Evolutionary conservation across 192 early-diverging fungal species (phyloP).

Genomic region (Linderina pennispora): DNA sequence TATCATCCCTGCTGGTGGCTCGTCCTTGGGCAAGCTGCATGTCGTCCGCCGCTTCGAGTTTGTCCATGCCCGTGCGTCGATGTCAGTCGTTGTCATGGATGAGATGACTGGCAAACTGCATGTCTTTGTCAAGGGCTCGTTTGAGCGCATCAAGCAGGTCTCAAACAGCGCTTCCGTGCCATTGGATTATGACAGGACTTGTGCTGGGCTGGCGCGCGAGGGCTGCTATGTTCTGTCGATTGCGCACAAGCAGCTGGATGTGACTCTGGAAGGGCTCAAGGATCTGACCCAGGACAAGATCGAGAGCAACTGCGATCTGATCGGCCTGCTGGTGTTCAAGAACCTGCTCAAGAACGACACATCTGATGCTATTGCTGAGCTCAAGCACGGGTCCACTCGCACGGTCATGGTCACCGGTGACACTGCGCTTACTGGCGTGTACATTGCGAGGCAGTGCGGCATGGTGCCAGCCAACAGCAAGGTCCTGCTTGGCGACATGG

Average conservation of each 20-base stretch:
- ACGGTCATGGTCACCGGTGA: constrained; percentile 84
- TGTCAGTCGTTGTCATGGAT: constrained; percentile 61
- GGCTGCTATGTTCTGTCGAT: constrained; percentile 75
- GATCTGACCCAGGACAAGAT: constrained; percentile 51
- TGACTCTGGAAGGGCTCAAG: constrained; percentile 39
- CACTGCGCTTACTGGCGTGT: constrained; percentile 68
- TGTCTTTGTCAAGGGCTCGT: constrained; percentile 63
- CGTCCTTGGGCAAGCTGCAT: constrained; percentile 22
- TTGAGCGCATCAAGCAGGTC: constrained; percentile 68
- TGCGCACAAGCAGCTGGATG: constrained; percentile 49
- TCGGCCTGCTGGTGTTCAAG: constrained; percentile 69
- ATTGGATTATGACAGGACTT: constrained; percentile 48
- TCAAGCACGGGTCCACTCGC: constrained; percentile 64
- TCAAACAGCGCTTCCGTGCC: no score
- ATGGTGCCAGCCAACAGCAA: constrained; percentile 32
- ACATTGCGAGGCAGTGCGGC: constrained; percentile 58
- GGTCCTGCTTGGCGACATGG: constrained; percentile 49
- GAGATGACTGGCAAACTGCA: constrained; percentile 44
- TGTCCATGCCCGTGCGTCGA: constrained; percentile 60
- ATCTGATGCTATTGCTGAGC: constrained; percentile 55
- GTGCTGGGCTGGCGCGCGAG: constrained; percentile 53
- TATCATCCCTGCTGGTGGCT: constrained; percentile 18
- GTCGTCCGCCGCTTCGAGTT: constrained; percentile 68
- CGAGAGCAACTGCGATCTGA: constrained; percentile 51
- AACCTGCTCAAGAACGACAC: constrained; percentile 76